Evolutionary conservation across 2,329 filamentous ascomycete genomes (phyloP), one percentile per base, ranked within the genome.

Genomic region (Botrytis aclada): DNA sequence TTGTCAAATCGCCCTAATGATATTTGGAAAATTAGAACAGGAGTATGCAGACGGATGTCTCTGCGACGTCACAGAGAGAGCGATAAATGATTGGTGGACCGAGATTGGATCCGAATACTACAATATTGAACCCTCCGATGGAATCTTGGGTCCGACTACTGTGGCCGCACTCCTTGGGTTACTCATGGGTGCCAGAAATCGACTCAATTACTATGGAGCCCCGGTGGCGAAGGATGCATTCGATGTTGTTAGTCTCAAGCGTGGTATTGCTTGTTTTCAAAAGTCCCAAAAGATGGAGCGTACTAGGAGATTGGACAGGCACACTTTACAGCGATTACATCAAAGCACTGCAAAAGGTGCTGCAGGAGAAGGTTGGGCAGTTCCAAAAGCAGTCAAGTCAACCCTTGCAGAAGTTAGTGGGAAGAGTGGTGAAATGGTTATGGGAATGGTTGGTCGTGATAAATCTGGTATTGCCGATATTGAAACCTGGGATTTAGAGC

Each of bases 31-130:
- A 81, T 85, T 98, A 9, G 91, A 93, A n/a, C 88, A 91, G 43
- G 93, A 95, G 76, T 98, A 97, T 80, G 93, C 93, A 12, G 96
- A 99, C 79, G 96, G 96, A 0, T 84, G 98, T 37, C 87, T 99
- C 4, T 99, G 96, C 81, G 96, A 99, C 83, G 86, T 96, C 61
- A 98, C 96, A 0, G 96, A 99, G 81, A 91, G 88, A 75, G 94
- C 95, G 2, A 90, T 98, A 78, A 92, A 91, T 75, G 93, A 98
- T 81, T 99, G 96, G 96, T 98, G 96, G 96, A 91, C 93, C 1
- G 93, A 97, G 79, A 92, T 98, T 74, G 96, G 96, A 2, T 91
- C 91, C 0, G 95, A 98, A 77, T 91, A 96, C 79, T 98, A 95
- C 84, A 97, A 95, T 72, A 89, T 94, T 47, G 96, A 98, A 81